These are phyloP conservation scores for Flaveria linearis DNA, from an alignment of 129 eudicot species.

Conservation along the genomic window DNA sequence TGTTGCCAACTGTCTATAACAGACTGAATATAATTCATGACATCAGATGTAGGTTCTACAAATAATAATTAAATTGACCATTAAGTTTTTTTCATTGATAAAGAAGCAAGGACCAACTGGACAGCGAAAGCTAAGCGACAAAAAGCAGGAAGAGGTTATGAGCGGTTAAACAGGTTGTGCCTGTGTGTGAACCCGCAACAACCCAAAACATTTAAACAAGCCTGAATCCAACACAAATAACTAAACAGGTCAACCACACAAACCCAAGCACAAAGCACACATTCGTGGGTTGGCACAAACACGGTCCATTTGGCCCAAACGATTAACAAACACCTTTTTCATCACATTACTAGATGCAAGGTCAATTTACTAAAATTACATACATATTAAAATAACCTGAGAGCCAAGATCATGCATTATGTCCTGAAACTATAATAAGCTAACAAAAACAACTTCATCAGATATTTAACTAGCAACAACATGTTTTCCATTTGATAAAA, in stretches of 20 bases:
- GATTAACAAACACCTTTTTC: background rate
- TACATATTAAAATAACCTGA: background rate
- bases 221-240: background rate
- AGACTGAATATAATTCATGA: background rate
- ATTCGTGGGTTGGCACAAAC: background rate
- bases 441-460: too few relatives aligned
- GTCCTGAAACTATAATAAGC: too few relatives aligned
- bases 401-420: background rate
- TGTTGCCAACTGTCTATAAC: background rate
- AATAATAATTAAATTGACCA: too few relatives aligned
- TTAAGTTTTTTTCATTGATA: too few relatives aligned
- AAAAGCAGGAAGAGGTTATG: too few relatives aligned
- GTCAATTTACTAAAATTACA: too few relatives aligned
- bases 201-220: background rate
- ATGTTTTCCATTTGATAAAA: too few relatives aligned
- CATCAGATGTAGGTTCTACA: background rate
- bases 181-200: background rate
- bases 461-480: too few relatives aligned
- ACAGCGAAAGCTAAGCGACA: too few relatives aligned
- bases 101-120: too few relatives aligned
- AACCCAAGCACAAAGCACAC: background rate
- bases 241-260: background rate
- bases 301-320: background rate
- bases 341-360: background rate
- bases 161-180: background rate